Evolutionary conservation across 257 asterid species (phyloP), one percentile per base, ranked within the genome.

Genomic region (Solanum medicagineum): DNA sequence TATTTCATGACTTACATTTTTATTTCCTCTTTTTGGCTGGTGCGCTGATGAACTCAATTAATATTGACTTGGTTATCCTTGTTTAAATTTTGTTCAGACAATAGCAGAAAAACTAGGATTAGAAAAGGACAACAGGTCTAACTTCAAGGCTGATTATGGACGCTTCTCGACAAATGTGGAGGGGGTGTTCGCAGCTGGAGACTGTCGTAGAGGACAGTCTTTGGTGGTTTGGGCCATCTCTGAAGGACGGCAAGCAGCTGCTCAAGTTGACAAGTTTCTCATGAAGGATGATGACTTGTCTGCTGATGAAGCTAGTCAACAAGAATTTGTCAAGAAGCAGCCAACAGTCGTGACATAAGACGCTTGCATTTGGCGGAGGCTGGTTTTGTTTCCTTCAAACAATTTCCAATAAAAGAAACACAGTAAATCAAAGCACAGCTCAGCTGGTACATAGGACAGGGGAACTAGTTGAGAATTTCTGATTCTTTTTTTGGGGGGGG

Each of bases 131-230:
- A 92, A 90, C 83, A 88, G 98, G 82, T 95, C 99, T 1, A 97
- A 97, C 93, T 90, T 92, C 89, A 97, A 97, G 80, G 98, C 99
- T 1, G 99, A 94, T 5, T 97, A 96, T 54, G 99, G 99, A 8
- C 92, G 91, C 5, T 97, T 92, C 88, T 90, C 98, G 7, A 97
- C 99, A 55, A 97, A 83, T 59, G 91, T 92, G 4, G 97, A 97
- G 47, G 99, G 99, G 5, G 92, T 97, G 51, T 97, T 97, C 66
- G 99, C 99, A 8, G 98, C 99, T 10, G 99, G 99, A n/a, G 99
- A 97, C 84, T 97, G 99, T 86, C 90, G 99, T 19, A 92, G 99
- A 3, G 99, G 99, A 1, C 99, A 97, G 53, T 97, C 99, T 54
- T 92, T 97, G 56, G 99, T 97, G 66, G 99, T 97, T 36, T 97